These are phyloP conservation scores for Aphanomyces astaci DNA, from an alignment of 352 stramenopile species.

Conservation along the genomic window DNA sequence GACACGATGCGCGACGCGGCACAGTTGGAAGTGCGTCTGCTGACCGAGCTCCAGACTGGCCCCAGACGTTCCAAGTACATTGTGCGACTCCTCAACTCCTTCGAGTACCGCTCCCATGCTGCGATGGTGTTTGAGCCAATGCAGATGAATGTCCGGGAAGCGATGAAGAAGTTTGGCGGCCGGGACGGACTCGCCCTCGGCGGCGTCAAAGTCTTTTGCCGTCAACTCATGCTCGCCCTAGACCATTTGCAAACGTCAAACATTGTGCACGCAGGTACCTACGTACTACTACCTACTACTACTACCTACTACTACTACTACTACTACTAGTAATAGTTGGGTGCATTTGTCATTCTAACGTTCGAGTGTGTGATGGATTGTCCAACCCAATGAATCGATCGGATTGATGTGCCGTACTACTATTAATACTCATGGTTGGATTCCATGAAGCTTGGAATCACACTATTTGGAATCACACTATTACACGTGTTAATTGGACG, in stretches of 20 bases:
- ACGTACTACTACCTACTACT: too few relatives aligned
- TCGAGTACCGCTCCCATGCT: conserved; percentile 92
- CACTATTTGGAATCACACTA: too few relatives aligned
- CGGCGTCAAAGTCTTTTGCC: conserved; percentile 77
- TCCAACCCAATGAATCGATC: too few relatives aligned
- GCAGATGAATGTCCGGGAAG: conserved; percentile 94
- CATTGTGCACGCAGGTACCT: conserved; percentile 93
- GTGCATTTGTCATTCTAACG: too few relatives aligned
- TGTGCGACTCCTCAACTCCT: conserved; percentile 73
- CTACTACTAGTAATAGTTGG: too few relatives aligned
- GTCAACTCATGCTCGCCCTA: conserved; percentile 68
- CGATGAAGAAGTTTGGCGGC: conserved; percentile 85
- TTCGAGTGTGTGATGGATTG: too few relatives aligned
- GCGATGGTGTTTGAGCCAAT: conserved; percentile 96
- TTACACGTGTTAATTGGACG: too few relatives aligned
- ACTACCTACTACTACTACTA: background rate
- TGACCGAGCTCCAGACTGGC: conserved; percentile 74
- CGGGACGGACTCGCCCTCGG: conserved; percentile 77
- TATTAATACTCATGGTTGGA: too few relatives aligned
- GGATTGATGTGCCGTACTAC: too few relatives aligned
- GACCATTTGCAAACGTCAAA: conserved; percentile 59
- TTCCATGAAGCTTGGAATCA: too few relatives aligned
- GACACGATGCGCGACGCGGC: conserved; percentile 97
- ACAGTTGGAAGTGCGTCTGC: conserved; percentile 68
- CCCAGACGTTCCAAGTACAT: conserved; percentile 76